These are phyloP conservation scores for Abelmoschus esculentus DNA, from an alignment of 345 rosid species.

Conservation along the genomic window DNA sequence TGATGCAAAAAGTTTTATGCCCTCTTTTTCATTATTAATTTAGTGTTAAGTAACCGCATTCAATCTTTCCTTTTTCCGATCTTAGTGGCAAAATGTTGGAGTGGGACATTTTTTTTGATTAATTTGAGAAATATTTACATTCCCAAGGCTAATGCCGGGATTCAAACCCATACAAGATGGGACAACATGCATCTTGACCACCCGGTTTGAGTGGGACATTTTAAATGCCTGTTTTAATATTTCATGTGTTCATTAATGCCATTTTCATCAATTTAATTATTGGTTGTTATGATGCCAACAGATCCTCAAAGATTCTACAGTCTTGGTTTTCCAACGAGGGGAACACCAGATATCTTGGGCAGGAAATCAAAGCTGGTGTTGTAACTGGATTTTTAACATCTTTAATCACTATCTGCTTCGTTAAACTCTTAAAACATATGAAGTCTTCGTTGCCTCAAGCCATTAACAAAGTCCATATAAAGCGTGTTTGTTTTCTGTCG, in stretches of 20 bases:
- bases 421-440: constrained; percentile 27
- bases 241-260: background rate
- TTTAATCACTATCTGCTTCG: constrained; percentile 31
- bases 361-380: constrained; percentile 42
- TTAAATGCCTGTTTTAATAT: background rate
- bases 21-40: background rate
- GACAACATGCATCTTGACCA: too few species aligned
- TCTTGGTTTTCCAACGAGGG: constrained; percentile 23
- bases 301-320: constrained; percentile 30
- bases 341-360: constrained; percentile 26
- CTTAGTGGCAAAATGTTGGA: background rate
- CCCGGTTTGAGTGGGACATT: too few species aligned
- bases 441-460: constrained; percentile 20
- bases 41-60: background rate
- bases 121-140: too few species aligned
- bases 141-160: too few species aligned
- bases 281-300: constrained; percentile 12
- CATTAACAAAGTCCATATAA: constrained; percentile 13
- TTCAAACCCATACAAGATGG: too few species aligned
- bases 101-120: background rate
- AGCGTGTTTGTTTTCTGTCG: constrained; percentile 40
- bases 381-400: constrained; percentile 42
- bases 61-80: background rate
- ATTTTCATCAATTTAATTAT: background rate
- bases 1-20: background rate